Evolutionary conservation across 257 asterid genomes (phyloP), one percentile per base, ranked within the genome.

Genomic region (Solanum virginianum): DNA sequence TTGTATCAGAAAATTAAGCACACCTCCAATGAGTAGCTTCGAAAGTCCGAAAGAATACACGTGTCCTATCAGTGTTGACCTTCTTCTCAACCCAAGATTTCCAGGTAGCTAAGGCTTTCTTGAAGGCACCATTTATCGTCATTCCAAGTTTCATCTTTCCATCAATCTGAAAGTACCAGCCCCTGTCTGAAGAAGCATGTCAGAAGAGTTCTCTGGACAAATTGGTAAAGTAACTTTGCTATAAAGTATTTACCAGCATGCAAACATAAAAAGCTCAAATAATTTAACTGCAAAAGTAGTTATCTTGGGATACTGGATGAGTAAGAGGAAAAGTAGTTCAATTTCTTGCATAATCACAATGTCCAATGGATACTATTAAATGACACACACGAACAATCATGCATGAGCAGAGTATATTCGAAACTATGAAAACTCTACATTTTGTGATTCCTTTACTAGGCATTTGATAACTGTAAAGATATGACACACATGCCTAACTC

Each of bases 1-100:
- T 53, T 0, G 54, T 43, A 70, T 70, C 22, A 84, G 83, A 86
- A 57, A 59, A 6, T n/a, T 60, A 20, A 86, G 86, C 93, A 53
- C 13, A 96, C 99, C 97, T 92, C 99, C 99, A 94, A 84, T 94
- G 98, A 82, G 97, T 91, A 87, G 98, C 89, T 88, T 96, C 98
- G 56, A 92, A 96, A 53, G 98, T 94, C 81, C 98, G 91, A 82
- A 96, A 94, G 88, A 93, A 94, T 79, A 94, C 95, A 43, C 80
- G 91, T 2, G 99, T 96, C 87, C 92, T 90, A 59, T 84, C 91
- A 60, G 94, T 85, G 86, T 94, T 88, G 43, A 94, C 85, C 20
- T 90, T 83, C 66, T 84, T 93, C 85, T 94, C 98, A 12, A 89
- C 79, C 99, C 99, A 94, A 59, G 98, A 90, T 86, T 86, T 56